These are phyloP conservation scores for Urostyla sp. DNA, from an alignment of 73 alveolate genomes.

Conservation along the genomic window DNA sequence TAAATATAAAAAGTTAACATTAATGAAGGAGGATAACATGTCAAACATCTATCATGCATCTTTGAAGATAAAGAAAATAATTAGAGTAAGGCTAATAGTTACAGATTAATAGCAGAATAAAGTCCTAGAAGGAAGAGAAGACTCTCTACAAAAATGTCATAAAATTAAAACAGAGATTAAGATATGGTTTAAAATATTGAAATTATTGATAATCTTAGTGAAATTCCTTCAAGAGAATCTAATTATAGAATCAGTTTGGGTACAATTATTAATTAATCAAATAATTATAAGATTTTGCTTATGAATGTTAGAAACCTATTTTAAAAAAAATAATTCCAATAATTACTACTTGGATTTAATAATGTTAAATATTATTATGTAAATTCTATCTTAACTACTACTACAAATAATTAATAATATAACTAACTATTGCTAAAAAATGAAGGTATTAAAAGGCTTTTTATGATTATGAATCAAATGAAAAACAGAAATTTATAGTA, in stretches of 20 bases:
- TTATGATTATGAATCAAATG: neutral
- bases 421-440: too few relatives aligned
- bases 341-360: constrained; percentile 31
- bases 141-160: neutral
- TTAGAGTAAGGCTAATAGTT: neutral
- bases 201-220: constrained; percentile 30
- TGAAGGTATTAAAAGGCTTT: constrained; percentile 13
- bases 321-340: constrained; percentile 17
- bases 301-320: constrained; percentile 40
- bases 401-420: neutral
- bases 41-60: constrained; percentile 5
- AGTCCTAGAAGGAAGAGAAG: neutral
- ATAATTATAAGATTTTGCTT: constrained; percentile 33
- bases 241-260: constrained; percentile 23
- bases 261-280: constrained; percentile 16
- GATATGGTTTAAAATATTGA: neutral
- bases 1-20: neutral
- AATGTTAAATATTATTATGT: constrained; percentile 9
- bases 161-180: neutral
- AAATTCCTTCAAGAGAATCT: constrained; percentile 31
- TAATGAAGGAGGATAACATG: neutral
- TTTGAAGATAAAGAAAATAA: constrained; percentile 35
- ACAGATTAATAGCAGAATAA: neutral
- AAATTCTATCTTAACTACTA: neutral
- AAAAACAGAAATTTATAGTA: too few relatives aligned